Conservation (phyloP, 805 yeast species). For the Suhomyces vadensis region DNA sequence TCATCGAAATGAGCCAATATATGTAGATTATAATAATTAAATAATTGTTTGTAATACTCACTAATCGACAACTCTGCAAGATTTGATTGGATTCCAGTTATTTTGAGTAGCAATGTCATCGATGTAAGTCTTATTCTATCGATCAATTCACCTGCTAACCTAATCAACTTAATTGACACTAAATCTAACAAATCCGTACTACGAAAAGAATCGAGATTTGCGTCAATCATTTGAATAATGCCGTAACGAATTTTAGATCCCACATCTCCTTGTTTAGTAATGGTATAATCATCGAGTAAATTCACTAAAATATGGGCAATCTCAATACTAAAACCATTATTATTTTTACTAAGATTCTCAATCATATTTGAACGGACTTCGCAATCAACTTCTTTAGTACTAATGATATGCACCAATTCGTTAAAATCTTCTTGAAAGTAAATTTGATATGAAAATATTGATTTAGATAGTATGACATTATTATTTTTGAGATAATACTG, state of each 20-base stretch:
- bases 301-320: slow-evolving; percentile 1
- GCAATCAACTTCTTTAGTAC: slow-evolving; percentile 25
- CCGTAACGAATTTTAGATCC: slow-evolving; percentile 71
- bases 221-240: slow-evolving; percentile 42
- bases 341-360: slow-evolving; percentile 19
- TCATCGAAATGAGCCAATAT: background rate
- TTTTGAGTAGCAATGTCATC: slow-evolving; percentile 31
- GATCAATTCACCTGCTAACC: slow-evolving; percentile 65
- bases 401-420: slow-evolving; percentile 26
- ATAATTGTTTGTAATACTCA: slow-evolving; percentile 5
- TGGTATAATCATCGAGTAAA: slow-evolving; percentile 73
- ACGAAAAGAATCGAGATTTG: slow-evolving; percentile 19
- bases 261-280: slow-evolving; percentile 86
- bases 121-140: slow-evolving; percentile 52
- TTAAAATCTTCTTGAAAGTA: slow-evolving; percentile 15
- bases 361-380: slow-evolving; percentile 29
- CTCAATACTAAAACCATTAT: slow-evolving; percentile 10
- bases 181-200: slow-evolving; percentile 5
- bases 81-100: slow-evolving; percentile 13
- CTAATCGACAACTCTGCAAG: background rate
- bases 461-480: slow-evolving; percentile 37
- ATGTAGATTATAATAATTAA: slow-evolving; percentile 7
- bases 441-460: slow-evolving; percentile 29
- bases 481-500: slow-evolving; percentile 38
- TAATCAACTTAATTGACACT: slow-evolving; percentile 41